These are phyloP conservation scores for Hericium erinaceus DNA, from an alignment of 768 basidiomycete genomes.

Conservation along the genomic window DNA sequence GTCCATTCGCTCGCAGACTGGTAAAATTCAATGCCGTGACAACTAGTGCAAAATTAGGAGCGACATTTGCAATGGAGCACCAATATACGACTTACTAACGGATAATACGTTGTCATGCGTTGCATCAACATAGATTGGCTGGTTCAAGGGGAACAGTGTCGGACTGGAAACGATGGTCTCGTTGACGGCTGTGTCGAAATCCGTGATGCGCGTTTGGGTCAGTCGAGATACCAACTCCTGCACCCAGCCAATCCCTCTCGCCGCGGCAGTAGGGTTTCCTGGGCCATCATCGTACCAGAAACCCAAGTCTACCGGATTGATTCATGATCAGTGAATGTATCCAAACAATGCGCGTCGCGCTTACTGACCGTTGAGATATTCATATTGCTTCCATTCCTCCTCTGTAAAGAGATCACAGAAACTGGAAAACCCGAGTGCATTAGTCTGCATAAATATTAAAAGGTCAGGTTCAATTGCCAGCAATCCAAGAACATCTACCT, in stretches of 20 bases:
- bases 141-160: slow-evolving; percentile 26
- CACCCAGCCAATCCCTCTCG: slow-evolving; percentile 31
- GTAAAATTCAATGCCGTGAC: slow-evolving; percentile 38
- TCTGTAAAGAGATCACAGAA: slow-evolving; percentile 44
- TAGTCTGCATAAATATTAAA: slow-evolving; percentile 24
- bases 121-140: slow-evolving; percentile 36
- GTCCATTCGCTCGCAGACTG: slow-evolving; percentile 30
- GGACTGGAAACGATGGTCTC: slow-evolving; percentile 32
- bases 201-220: slow-evolving; percentile 27
- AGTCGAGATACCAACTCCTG: slow-evolving; percentile 36
- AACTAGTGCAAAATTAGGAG: slow-evolving; percentile 17
- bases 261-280: slow-evolving; percentile 33
- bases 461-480: slow-evolving; percentile 21
- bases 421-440: slow-evolving; percentile 37
- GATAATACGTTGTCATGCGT: slow-evolving; percentile 37
- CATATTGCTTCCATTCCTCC: slow-evolving; percentile 42
- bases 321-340: not conserved
- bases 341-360: slow-evolving; percentile 3
- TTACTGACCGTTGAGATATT: slow-evolving; percentile 10
- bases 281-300: slow-evolving; percentile 32
- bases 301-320: slow-evolving; percentile 9
- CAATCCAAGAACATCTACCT: slow-evolving; percentile 25
- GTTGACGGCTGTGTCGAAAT: slow-evolving; percentile 37
- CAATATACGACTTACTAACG: slow-evolving; percentile 21
- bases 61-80: not conserved